A percentile compares a stretch with the other conserved stretches of the same genome.
Evolutionary conservation across 2,329 filamentous ascomycete species (phyloP).

Genomic region (Purpureocillium takamizusanense): DNA sequence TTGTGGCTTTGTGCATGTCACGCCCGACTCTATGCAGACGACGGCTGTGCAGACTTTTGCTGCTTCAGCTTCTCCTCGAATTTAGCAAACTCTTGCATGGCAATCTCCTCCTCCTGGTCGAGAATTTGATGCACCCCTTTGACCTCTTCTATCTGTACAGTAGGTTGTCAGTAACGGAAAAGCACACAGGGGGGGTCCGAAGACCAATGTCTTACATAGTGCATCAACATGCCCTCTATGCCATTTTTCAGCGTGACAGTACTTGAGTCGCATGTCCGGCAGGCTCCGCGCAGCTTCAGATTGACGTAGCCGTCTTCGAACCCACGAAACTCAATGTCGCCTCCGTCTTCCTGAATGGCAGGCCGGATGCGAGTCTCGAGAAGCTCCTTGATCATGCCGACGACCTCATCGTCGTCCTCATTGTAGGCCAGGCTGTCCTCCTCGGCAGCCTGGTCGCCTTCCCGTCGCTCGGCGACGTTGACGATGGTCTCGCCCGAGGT

Average conservation of each 20-base stretch:
- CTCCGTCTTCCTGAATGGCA: slow-evolving; percentile 94
- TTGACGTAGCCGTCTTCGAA: slow-evolving; percentile 77
- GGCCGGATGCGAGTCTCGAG: slow-evolving; percentile 91
- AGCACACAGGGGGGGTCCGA: background rate
- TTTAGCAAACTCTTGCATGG: slow-evolving; percentile 79
- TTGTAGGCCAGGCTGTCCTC: slow-evolving; percentile 73
- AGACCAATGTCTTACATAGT: slow-evolving; percentile 52
- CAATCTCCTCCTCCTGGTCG: slow-evolving; percentile 85
- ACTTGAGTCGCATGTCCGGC: slow-evolving; percentile 91
- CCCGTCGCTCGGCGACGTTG: slow-evolving; percentile 54
- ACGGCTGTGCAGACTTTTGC: slow-evolving; percentile 32
- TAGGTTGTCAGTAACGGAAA: background rate
- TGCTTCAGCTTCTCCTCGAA: slow-evolving; percentile 76
- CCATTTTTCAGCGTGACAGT: slow-evolving; percentile 96
- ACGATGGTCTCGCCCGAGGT: slow-evolving; percentile 78
- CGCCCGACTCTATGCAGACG: background rate
- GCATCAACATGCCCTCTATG: slow-evolving; percentile 98
- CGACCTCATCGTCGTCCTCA: slow-evolving; percentile 86
- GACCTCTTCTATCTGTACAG: slow-evolving; percentile 78
- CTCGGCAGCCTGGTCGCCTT: slow-evolving; percentile 32
- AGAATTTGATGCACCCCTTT: slow-evolving; percentile 85
- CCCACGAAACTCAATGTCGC: slow-evolving; percentile 90
- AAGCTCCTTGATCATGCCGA: slow-evolving; percentile 97
- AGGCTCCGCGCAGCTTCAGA: slow-evolving; percentile 84
- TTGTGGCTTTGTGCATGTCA: background rate